Base-by-base conservation (phyloP, 2,329 filamentous ascomycete genomes). In the Epichloe sibirici region DNA sequence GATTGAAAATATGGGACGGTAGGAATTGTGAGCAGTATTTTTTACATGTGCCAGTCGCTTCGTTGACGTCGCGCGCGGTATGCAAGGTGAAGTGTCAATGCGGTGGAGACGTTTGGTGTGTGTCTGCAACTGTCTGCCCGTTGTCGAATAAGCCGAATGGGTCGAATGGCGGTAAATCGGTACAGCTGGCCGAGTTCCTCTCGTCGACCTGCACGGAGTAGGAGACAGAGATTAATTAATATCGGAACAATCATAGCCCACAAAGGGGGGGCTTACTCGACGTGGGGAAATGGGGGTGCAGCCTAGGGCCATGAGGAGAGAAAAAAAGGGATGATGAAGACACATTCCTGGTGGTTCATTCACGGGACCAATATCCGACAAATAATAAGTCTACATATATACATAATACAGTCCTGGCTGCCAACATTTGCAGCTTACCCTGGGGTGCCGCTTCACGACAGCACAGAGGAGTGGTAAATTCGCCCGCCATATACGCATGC, bases 1-100 rank as follows among this genome's bases (percentile, higher is more conserved):
- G 42, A 34, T 31, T 43, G 25, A 35, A 38, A 15, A 12, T 13
- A 50, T 11, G 8, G 13, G 25, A 53, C 13, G 21, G 9, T 8
- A 31, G 31, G 13, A 38, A 31, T 35, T 42, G 17, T 35, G 37
- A 39, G 40, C 28, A 37, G 35, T 49, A 21, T 21, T 21, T 21
- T 21, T 21, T 21, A 8, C n/a, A 8, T 45, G 42, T 37, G 44
- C 42, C 21, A 39, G 52, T 49, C 44, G 35, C 21, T 43, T 46
- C n/a, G 35, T 51, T 38, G 42, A 48, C 21, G 50, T 47, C 7
- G 53, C 46, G 54, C 51, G 25, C 48, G 49, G 50, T 49, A 53
- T 60, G 57, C 58, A 56, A 55, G 57, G 50, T 59, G 58, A 60
- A 55, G 53, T 60, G 58, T 58, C 58, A 57, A 54, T 51, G 51